Evolutionary conservation across 345 rosid species (phyloP).

Genomic region (Iberis pinnata): DNA sequence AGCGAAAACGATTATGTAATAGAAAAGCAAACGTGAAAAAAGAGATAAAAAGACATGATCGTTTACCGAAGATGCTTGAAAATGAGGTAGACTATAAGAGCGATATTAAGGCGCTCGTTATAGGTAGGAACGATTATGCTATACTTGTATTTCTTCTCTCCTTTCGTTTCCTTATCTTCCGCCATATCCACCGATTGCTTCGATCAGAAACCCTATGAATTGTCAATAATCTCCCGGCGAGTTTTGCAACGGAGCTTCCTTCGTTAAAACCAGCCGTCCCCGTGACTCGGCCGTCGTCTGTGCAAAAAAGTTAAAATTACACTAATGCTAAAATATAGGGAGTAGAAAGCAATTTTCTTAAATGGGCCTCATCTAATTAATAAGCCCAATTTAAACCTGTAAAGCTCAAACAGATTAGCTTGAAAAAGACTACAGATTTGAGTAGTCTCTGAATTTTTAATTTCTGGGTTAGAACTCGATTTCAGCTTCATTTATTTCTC

Average conservation of each 20-base stretch:
- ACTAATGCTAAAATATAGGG: slow-evolving; percentile 13
- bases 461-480: too few relatives aligned
- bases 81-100: slow-evolving; percentile 76
- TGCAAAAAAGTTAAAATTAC: not conserved
- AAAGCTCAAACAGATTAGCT: not conserved
- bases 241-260: slow-evolving; percentile 12
- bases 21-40: not conserved
- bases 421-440: not conserved
- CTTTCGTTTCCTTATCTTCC: slow-evolving; percentile 19
- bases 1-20: not conserved
- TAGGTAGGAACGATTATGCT: slow-evolving; percentile 85
- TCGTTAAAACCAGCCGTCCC: not conserved
- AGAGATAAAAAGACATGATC: not conserved
- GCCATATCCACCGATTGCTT: slow-evolving; percentile 13
- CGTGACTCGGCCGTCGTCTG: slow-evolving; percentile 9
- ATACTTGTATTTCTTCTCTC: slow-evolving; percentile 47
- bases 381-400: slow-evolving; percentile 11
- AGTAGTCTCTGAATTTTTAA: slow-evolving; percentile 1
- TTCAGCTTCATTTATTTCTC: too few relatives aligned
- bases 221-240: slow-evolving; percentile 4
- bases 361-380: not conserved
- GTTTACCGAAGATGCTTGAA: slow-evolving; percentile 81
- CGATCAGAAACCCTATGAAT: not conserved
- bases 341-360: not conserved
- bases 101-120: slow-evolving; percentile 93